Percentiles rank a stretch among this genome's conserved stretches.
These are phyloP conservation scores for Termitomyces sp. DNA, from an alignment of 768 basidiomycete species.

Conservation along the genomic window DNA sequence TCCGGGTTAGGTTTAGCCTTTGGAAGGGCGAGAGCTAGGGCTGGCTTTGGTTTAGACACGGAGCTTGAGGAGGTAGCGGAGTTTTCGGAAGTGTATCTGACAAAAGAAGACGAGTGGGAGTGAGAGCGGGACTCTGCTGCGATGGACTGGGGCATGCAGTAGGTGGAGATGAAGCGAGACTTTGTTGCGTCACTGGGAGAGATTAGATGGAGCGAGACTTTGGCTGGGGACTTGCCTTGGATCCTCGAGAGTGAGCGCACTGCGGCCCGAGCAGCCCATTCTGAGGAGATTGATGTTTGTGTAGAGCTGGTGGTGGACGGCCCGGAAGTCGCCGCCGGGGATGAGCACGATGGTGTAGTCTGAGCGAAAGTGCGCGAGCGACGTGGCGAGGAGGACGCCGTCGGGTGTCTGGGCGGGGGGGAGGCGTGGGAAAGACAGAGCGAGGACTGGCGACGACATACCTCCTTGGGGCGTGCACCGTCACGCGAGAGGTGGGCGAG, in stretches of 20 bases:
- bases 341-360: slow-evolving; percentile 83
- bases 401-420: slow-evolving; percentile 42
- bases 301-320: slow-evolving; percentile 63
- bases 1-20: slow-evolving; percentile 26
- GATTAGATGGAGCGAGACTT: neutral
- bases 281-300: slow-evolving; percentile 79
- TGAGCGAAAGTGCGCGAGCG: slow-evolving; percentile 82
- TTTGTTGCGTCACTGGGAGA: slow-evolving; percentile 65
- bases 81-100: slow-evolving; percentile 13
- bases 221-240: slow-evolving; percentile 32
- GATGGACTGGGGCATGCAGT: slow-evolving; percentile 47
- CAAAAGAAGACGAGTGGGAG: slow-evolving; percentile 16
- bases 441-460: neutral
- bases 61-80: slow-evolving; percentile 10
- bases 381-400: slow-evolving; percentile 76
- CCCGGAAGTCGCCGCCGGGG: slow-evolving; percentile 63
- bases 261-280: slow-evolving; percentile 80
- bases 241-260: slow-evolving; percentile 71
- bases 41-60: slow-evolving; percentile 13
- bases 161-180: slow-evolving; percentile 71
- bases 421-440: too few species aligned
- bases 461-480: slow-evolving; percentile 71
- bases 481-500: slow-evolving; percentile 60
- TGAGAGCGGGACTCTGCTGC: slow-evolving; percentile 14
- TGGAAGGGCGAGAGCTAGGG: slow-evolving; percentile 13